Base-by-base conservation (phyloP, 2,329 filamentous ascomycete species). In the Plectosphaerella plurivora region DNA sequence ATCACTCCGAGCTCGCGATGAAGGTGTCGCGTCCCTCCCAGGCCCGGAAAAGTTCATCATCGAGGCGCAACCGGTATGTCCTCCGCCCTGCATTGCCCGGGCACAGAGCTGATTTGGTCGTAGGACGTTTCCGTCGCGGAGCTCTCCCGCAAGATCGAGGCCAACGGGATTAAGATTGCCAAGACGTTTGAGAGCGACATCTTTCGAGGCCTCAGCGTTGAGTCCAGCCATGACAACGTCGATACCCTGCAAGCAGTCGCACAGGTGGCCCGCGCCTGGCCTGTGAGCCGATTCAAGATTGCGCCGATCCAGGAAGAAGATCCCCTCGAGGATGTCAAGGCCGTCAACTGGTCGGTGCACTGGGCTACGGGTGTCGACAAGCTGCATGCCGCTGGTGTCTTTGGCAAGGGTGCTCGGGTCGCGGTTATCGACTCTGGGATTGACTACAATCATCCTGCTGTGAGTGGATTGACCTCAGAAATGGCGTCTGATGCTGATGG, bases 181-280 rank as follows among this genome's bases (percentile, higher is more conserved):
- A 59, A 55, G 12, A 55, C 55, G 2, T 62, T 59, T 5, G 37
- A 51, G 12, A 53, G 48, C 35, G 66, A 70, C 50, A 52, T 71
- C 22, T 72, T 72, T 42, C 59, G 57, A 5, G 70, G 70, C 2
- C 55, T 70, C 25, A 60, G 63, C 14, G 46, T 72, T 11, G 62
- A 69, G 46, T 63, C 65, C 2, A 60, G 62, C 16, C 55, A 54
- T 5, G 63, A 69, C 37, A 69, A 70, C 41, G 52, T 62, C 18
- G 70, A 72, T 20, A 63, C 63, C 2, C 53, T 72, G 5, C 59
- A 59, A 11, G 39, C 36, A 9, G 22, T 57, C 3, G 12, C 10
- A 8, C 50, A 54, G 41, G 53, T 62, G 6, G 45, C 58, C 4
- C 51, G 55, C 20, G 62, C 60, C 3, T 65, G 63, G 63, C 54